These are phyloP conservation scores for Colletotrichum cordylinicola DNA, from an alignment of 2,329 filamentous ascomycete genomes.

Conservation along the genomic window DNA sequence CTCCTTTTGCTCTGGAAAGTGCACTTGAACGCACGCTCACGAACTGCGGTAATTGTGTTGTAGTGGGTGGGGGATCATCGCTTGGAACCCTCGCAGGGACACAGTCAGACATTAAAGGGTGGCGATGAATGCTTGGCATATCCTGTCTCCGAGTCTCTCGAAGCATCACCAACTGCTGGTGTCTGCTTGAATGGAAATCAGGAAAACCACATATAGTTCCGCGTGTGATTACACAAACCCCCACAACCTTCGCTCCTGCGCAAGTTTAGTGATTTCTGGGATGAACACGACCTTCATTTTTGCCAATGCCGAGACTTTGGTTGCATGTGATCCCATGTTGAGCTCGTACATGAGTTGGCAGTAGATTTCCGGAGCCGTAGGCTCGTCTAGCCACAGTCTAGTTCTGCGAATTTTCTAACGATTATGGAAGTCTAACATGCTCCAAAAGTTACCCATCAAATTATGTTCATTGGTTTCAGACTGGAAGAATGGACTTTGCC, in stretches of 20 bases:
- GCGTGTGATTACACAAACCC: background rate
- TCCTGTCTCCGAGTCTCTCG: background rate
- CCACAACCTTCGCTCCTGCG: fast-evolving
- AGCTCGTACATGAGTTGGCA: background rate
- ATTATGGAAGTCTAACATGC: background rate
- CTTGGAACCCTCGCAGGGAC: background rate
- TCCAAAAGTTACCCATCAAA: background rate
- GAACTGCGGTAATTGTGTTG: background rate
- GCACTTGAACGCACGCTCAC: background rate
- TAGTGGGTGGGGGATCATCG: background rate
- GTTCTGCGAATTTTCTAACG: background rate
- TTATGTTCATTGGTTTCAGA: background rate
- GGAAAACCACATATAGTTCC: fast-evolving
- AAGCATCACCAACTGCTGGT: background rate
- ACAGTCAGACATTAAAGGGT: background rate
- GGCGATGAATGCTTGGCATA: background rate
- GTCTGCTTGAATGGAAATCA: background rate
- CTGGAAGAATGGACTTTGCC: background rate
- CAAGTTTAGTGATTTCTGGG: background rate
- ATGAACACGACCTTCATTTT: too few species aligned
- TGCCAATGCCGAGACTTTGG: too few species aligned
- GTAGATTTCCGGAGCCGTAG: background rate
- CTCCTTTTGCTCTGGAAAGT: background rate
- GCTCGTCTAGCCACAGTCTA: background rate
- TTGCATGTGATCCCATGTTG: background rate